A percentile compares a stretch with the other conserved stretches of the same genome.
Conservation (phyloP, 2,329 filamentous ascomycete species). For the Botrytis cinerea region DNA sequence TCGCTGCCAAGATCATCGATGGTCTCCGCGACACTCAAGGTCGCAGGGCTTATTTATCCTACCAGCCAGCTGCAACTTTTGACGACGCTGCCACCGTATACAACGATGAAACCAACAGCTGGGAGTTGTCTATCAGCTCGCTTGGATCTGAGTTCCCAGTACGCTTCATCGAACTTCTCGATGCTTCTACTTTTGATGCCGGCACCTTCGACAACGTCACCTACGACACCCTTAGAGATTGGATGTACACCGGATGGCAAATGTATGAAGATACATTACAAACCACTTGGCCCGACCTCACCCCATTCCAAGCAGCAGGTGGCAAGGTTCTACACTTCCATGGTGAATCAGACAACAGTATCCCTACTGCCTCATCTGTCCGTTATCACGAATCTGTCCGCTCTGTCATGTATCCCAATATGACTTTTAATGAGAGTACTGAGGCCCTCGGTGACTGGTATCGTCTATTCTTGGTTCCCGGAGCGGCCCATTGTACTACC, state of each 20-base stretch:
- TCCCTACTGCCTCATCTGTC: slow-evolving; percentile 56
- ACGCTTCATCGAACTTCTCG: slow-evolving; percentile 46
- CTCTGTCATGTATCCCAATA: slow-evolving; percentile 49
- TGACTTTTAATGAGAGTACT: slow-evolving; percentile 45
- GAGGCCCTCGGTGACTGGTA: slow-evolving; percentile 55
- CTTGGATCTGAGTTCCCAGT: slow-evolving; percentile 45
- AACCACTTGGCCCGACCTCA: slow-evolving; percentile 56
- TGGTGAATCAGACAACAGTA: slow-evolving; percentile 55
- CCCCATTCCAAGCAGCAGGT: slow-evolving; percentile 50
- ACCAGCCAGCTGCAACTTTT: slow-evolving; percentile 37
- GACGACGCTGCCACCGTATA: slow-evolving; percentile 6
- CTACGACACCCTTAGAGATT: slow-evolving; percentile 57
- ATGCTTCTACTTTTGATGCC: slow-evolving; percentile 45
- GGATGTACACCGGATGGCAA: slow-evolving; percentile 53
- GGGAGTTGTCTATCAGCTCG: slow-evolving; percentile 42
- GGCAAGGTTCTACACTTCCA: slow-evolving; percentile 61
- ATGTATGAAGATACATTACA: slow-evolving; percentile 54
- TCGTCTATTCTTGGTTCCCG: slow-evolving; percentile 55
- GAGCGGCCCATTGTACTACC: slow-evolving; percentile 52
- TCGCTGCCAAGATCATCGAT: slow-evolving; percentile 43
- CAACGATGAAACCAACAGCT: slow-evolving; percentile 28
- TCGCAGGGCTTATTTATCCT: slow-evolving; percentile 44
- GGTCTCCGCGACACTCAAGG: slow-evolving; percentile 43
- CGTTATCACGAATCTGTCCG: slow-evolving; percentile 58
- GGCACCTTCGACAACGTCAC: slow-evolving; percentile 50